Evolutionary conservation across 1,284 basidiomycete species (phyloP).

Genomic region (Ganoderma multipileum): DNA sequence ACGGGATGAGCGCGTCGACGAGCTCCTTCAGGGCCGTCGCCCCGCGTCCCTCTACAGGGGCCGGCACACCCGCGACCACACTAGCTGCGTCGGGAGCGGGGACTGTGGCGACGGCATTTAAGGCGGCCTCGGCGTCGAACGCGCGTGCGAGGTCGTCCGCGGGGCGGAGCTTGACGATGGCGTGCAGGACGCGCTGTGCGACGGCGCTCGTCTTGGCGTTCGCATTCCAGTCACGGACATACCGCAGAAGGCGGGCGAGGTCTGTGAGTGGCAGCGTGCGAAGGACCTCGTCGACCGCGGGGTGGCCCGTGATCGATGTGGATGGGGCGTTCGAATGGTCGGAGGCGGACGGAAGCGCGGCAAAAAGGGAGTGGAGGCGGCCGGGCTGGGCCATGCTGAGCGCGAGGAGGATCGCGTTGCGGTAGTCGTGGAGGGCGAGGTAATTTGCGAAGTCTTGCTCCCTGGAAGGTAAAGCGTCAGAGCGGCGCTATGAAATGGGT

Average conservation of each 20-base stretch:
- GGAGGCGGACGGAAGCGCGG: slow-evolving; percentile 51
- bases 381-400: slow-evolving; percentile 94
- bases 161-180: slow-evolving; percentile 78
- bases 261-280: slow-evolving; percentile 74
- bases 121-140: slow-evolving; percentile 51
- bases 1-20: slow-evolving; percentile 88
- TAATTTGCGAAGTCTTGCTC: slow-evolving; percentile 97
- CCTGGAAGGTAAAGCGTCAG: slow-evolving; percentile 47
- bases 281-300: slow-evolving; percentile 84
- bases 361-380: slow-evolving; percentile 85
- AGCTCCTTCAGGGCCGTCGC: slow-evolving; percentile 72
- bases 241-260: slow-evolving; percentile 83
- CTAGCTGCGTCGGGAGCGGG: slow-evolving; percentile 42
- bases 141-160: slow-evolving; percentile 79
- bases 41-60: slow-evolving; percentile 34
- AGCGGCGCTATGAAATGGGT: slow-evolving; percentile 9
- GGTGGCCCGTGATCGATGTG: slow-evolving; percentile 65
- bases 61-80: slow-evolving; percentile 32
- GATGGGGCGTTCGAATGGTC: slow-evolving; percentile 34
- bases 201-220: slow-evolving; percentile 85
- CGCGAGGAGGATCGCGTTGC: slow-evolving; percentile 89
- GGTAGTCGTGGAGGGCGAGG: slow-evolving; percentile 88
- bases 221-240: slow-evolving; percentile 94
- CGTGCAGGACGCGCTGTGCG: slow-evolving; percentile 87
- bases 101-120: slow-evolving; percentile 26